A percentile compares a stretch with the other conserved stretches of the same genome.
Evolutionary conservation across 1,284 basidiomycete genomes (phyloP).

Genomic region (Heterobasidion parviporum): DNA sequence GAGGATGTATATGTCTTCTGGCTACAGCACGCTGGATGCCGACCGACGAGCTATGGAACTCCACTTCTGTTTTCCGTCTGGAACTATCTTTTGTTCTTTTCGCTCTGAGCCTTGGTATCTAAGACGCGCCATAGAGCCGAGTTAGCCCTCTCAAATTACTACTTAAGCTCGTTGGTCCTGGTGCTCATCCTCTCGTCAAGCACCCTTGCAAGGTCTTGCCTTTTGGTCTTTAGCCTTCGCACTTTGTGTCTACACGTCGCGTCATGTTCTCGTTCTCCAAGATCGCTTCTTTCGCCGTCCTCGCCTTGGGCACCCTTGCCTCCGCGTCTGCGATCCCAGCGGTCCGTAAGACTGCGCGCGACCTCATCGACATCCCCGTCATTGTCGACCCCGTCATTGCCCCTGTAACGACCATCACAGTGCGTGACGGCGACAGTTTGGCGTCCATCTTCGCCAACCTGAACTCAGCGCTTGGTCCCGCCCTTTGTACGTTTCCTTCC

Average conservation of each 20-base stretch:
- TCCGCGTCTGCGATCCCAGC: neutral
- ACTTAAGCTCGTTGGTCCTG: neutral
- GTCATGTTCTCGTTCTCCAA: neutral
- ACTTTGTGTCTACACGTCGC: neutral
- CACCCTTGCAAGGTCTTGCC: neutral
- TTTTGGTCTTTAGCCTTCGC: neutral
- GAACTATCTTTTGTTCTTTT: no score
- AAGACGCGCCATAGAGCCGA: no score
- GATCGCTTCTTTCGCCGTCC: neutral
- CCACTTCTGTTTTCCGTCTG: no score
- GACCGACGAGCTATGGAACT: no score
- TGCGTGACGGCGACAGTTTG: neutral
- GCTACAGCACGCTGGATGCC: no score
- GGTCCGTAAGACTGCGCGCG: neutral
- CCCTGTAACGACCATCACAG: neutral
- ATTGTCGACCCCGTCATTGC: neutral
- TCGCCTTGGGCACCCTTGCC: neutral
- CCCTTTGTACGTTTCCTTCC: no score
- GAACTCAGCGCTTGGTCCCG: no score
- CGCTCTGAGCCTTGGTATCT: no score
- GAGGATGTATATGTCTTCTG: no score
- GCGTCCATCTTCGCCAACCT: neutral
- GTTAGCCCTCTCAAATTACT: no score
- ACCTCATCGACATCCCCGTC: neutral
- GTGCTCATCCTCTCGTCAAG: neutral